Base-by-base conservation (phyloP, 1,284 basidiomycete genomes). In the Meira miltonrushii region DNA sequence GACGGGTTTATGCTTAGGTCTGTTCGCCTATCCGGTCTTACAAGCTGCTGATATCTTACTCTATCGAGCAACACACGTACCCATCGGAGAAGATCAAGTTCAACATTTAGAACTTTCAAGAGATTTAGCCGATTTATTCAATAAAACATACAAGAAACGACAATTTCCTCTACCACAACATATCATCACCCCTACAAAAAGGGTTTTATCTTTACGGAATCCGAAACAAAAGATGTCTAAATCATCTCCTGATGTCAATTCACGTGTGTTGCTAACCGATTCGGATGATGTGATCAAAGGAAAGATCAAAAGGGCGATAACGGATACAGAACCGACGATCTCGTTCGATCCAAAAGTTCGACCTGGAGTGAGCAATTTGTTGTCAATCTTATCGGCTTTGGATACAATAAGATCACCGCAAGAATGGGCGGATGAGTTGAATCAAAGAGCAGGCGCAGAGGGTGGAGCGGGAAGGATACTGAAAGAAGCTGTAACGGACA, bases 141-240 rank as follows among this genome's bases (percentile, higher is more conserved):
- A 96, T 74, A 83, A 85, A 3, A 83, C 83, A 13, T 65, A 63
- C 53, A 66, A 62, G 44, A 75, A 78, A 38, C 71, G 74, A n/a
- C 72, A 88, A 57, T 94, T 95, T 75, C 86, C 86, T 0, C 71
- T 89, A 0, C 92, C 92, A 0, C 80, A 83, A 50, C 84, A 85
- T 61, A 81, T 92, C 41, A 86, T 86, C 67, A 89, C 90, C 0
- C 84, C 86, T 0, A 86, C 54, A 82, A 92, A 81, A 25, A 68
- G 79, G 10, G 74, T 81, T 15, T 84, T 94, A 8, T 93, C 90
- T 2, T 84, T 97, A 13, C 86, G 86, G 58, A 88, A 94, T 75
- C 90, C 92, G 0, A 81, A 82, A 0, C 84, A 87, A 10, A 97
- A 96, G 79, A 97, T 97, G 93, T 95, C 92, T 43, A 96, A 96